Evolutionary conservation across 768 basidiomycete species (phyloP).

Genomic region (Boletales sp.): DNA sequence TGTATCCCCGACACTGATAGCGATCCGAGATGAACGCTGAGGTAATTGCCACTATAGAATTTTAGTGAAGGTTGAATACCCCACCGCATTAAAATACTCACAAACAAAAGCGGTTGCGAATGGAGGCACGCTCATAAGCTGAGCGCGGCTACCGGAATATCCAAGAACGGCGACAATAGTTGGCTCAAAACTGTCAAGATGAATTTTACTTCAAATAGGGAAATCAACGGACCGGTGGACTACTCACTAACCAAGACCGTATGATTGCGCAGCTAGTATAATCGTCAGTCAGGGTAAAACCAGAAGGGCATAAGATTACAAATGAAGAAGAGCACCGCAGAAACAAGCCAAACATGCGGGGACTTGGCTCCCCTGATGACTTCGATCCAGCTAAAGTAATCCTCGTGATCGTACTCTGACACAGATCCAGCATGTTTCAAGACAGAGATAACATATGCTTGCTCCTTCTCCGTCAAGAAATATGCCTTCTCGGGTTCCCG

Average conservation of each 20-base stretch:
- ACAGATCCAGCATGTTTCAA: constrained; percentile 27
- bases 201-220: too few relatives aligned
- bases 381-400: constrained; percentile 57
- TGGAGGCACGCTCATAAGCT: constrained; percentile 60
- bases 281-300: too few relatives aligned
- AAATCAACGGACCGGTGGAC: too few relatives aligned
- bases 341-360: constrained; percentile 54
- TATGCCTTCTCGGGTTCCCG: constrained; percentile 39
- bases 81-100: too few relatives aligned
- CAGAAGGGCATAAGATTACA: constrained; percentile 32
- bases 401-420: constrained; percentile 39
- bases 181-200: not conserved
- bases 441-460: constrained; percentile 36
- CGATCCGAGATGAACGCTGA: constrained; percentile 49
- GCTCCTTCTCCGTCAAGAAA: constrained; percentile 53
- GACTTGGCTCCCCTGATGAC: constrained; percentile 46
- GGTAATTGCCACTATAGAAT: not conserved
- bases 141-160: constrained; percentile 48
- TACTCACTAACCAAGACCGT: too few relatives aligned
- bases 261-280: too few relatives aligned
- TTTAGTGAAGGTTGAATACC: not conserved
- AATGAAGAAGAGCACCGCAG: constrained; percentile 48
- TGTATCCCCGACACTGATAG: constrained; percentile 48
- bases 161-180: constrained; percentile 64
- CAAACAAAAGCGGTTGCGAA: constrained; percentile 46